phyloP scores from a whole-genome alignment of 805 yeast species.

The Wickerhamiella occidentalis region DNA sequence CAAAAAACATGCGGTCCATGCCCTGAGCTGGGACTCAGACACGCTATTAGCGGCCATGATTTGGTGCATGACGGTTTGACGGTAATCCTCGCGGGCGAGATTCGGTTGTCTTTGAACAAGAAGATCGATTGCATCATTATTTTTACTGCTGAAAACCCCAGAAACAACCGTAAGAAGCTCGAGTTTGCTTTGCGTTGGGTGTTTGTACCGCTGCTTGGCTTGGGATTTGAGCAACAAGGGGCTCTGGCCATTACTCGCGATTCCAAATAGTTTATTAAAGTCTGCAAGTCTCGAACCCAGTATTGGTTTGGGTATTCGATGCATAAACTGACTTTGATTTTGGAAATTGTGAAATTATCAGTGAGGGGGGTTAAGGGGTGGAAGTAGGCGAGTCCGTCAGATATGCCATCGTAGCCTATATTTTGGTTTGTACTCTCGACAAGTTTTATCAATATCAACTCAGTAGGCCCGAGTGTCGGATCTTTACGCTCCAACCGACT shows the following conservation, averaged over 20 bases:
- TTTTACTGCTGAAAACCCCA: background rate
- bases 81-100: background rate
- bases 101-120: background rate
- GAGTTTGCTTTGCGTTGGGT: background rate
- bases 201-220: background rate
- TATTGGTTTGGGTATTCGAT: background rate
- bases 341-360: too few species aligned
- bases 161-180: background rate
- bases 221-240: background rate
- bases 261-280: background rate
- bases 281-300: background rate
- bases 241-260: background rate
- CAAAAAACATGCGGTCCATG: background rate
- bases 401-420: too few species aligned
- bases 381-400: too few species aligned
- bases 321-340: background rate
- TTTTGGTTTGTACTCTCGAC: too few species aligned
- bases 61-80: background rate
- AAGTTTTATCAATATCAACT: too few species aligned
- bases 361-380: background rate
- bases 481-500: too few species aligned
- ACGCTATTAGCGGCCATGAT: background rate
- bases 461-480: too few species aligned
- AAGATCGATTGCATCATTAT: background rate
- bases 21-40: background rate